Evolutionary conservation across 2,329 filamentous ascomycete genomes (phyloP).

Genomic region (Hypoxylon sp.): DNA sequence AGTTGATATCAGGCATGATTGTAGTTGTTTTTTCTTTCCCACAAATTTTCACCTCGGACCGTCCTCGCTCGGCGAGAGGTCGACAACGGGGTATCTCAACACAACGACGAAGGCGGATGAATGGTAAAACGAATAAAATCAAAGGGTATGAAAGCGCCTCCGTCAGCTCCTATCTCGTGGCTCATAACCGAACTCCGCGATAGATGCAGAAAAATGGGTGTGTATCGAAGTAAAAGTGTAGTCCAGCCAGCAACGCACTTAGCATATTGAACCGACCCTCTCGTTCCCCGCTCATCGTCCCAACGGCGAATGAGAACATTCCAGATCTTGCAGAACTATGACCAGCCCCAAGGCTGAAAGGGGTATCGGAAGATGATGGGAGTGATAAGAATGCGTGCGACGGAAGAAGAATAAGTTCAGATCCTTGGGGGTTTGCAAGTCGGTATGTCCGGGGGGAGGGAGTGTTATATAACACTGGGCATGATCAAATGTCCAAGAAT

Average conservation of each 20-base stretch:
- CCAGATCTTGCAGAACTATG: slow-evolving; percentile 35
- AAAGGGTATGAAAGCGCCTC: slow-evolving; percentile 43
- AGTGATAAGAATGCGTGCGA: slow-evolving; percentile 31
- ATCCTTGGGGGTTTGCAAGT: slow-evolving; percentile 38
- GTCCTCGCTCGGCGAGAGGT: slow-evolving; percentile 44
- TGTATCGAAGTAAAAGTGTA: slow-evolving; percentile 37
- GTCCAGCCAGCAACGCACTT: slow-evolving; percentile 43
- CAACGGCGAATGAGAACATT: slow-evolving; percentile 25
- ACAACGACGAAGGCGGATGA: slow-evolving; percentile 40
- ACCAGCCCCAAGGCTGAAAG: slow-evolving; percentile 37
- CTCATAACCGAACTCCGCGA: slow-evolving; percentile 39
- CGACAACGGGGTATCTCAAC: slow-evolving; percentile 47
- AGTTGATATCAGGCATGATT: slow-evolving; percentile 20
- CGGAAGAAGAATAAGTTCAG: slow-evolving; percentile 35
- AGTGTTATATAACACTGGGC: slow-evolving; percentile 6
- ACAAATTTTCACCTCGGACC: slow-evolving; percentile 37
- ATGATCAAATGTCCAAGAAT: slow-evolving; percentile 18
- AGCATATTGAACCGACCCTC: slow-evolving; percentile 21
- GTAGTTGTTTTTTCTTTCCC: slow-evolving; percentile 23
- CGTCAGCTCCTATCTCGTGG: slow-evolving; percentile 37
- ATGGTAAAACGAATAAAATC: slow-evolving; percentile 33
- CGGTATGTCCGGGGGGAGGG: slow-evolving; percentile 21
- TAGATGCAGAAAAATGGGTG: slow-evolving; percentile 34
- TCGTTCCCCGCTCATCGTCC: slow-evolving; percentile 28
- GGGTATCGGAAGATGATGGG: slow-evolving; percentile 41